phyloP scores from a whole-genome alignment of 768 basidiomycete species.

The Ramaria sp. region DNA sequence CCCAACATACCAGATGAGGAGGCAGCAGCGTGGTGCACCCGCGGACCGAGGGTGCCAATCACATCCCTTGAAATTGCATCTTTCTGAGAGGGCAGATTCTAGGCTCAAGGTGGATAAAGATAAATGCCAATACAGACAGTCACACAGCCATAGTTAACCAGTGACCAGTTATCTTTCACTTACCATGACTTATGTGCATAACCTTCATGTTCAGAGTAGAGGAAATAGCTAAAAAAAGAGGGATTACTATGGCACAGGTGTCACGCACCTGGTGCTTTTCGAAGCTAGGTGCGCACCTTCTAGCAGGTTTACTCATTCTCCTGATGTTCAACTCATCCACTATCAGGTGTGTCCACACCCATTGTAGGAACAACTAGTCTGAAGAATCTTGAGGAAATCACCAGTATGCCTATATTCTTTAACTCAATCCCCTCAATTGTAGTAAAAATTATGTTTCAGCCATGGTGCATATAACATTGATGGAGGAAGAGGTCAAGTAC shows the following conservation, averaged over 20 bases:
- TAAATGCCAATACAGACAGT: too few relatives aligned
- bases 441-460: too few relatives aligned
- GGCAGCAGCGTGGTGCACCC: neutral
- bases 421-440: too few relatives aligned
- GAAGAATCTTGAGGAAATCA: too few relatives aligned
- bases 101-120: neutral
- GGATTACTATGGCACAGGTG: too few relatives aligned
- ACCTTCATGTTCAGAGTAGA: constrained; percentile 20
- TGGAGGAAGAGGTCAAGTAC: constrained; percentile 44
- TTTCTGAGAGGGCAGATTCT: neutral
- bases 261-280: constrained; percentile 21
- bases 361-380: too few relatives aligned
- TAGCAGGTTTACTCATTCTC: neutral
- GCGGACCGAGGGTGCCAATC: neutral
- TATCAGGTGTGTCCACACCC: constrained; percentile 37
- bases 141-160: constrained; percentile 27
- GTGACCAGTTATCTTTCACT: too few relatives aligned
- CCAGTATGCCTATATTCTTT: constrained; percentile 12
- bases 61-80: neutral
- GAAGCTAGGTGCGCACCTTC: constrained; percentile 9
- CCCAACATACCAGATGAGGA: constrained; percentile 12
- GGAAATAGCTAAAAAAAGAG: too few relatives aligned
- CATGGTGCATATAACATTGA: constrained; percentile 37
- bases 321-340: neutral
- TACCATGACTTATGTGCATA: constrained; percentile 17